Base-by-base conservation (phyloP, 2,329 filamentous ascomycete species). In the Chaetoscypha palmicola region DNA sequence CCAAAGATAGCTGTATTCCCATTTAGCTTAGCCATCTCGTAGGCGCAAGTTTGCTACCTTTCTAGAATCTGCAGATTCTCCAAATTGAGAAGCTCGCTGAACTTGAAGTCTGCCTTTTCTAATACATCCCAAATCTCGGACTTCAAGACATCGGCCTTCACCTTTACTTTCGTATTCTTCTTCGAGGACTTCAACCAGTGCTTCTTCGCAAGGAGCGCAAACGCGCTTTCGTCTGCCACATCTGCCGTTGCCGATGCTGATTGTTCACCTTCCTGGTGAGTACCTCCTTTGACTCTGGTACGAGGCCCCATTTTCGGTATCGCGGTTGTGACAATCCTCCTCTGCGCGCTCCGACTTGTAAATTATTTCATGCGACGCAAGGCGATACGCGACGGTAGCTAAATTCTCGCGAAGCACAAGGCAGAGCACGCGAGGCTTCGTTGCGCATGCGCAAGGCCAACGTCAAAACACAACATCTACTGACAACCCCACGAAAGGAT, bases 51-150 rank as follows among this genome's bases (percentile, higher is more conserved):
- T 24, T n/a, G 21, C n/a, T 68, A 86, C 82, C 76, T 85, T 64
- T 98, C 92, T 47, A 98, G 68, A 32, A 90, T 80, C 68, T 96
- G 92, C 56, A 97, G 67, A 56, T 89, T 91, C 66, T 98, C 92
- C 43, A 98, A 73, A 20, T 86, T 76, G 52, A 94, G 70, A 17
- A 98, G 73, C 4, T 84, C 84, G 62, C 80, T 83, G 63, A 83
- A 79, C 24, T 78, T 72, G 61, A 96, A 97, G 43, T 77, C 74
- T 43, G 89, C 85, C 52, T 81, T 80, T 66, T 95, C 89, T 56
- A 98, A 68, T 43, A 80, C 74, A 64, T 94, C 86, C 89, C 91
- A 98, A 46, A 98, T 81, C 59, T 86, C 80, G 55, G 79, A 77
- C 69, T 94, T 94, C 59, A 98, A 68, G 36, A 94, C 79, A 51